Evolutionary conservation across 805 yeast genomes (phyloP), one percentile per base, ranked within the genome.

Genomic region (Metschnikowia kofuensis): DNA sequence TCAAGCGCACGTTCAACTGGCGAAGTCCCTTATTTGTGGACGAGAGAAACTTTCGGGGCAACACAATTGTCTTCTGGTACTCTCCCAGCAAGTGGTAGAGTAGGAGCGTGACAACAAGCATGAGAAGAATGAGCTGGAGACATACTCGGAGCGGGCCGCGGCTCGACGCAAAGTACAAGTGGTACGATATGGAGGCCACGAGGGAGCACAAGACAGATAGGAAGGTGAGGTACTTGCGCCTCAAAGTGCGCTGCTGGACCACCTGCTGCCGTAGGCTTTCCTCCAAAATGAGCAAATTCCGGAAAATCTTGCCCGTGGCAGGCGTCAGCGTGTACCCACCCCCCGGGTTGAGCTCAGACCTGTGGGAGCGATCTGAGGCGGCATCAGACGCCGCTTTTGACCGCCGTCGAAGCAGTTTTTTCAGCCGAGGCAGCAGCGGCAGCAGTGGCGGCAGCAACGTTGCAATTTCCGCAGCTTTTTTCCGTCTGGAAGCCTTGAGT

Each of bases 21-120:
- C 97, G 70, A 27, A 92, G 70, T 0, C 97, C 97, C 63, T 89
- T 89, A 66, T 94, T 94, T 7, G 97, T 83, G n/a, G 85, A 80
- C 1, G 83, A 72, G 47, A 94, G 70, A 62, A 90, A 92, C 61
- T 81, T 77, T 52, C 96, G 78, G 1, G 97, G 96, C 38, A 83
- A 72, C 13, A 87, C 85, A 47, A 92, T 87, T 0, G 96, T 89
- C 52, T 94, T 80, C 49, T 80, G 80, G 66, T 92, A 94, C 68
- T 90, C 94, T 0, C 99, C 99, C 26, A 96, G 85, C 34, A 92
- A 67, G 60, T 87, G 90, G 67, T 89, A 92, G 38, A 92, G 71
- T 27, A 82, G 76, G 48, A 90, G 68, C 0, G 96, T 87, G 15
- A 91, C 81, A 29, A 79, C 56, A 15, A 81, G 76, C 44, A 85